Base-by-base conservation (phyloP, 179 eudicot species). In the Sideroxylon spinosum region DNA sequence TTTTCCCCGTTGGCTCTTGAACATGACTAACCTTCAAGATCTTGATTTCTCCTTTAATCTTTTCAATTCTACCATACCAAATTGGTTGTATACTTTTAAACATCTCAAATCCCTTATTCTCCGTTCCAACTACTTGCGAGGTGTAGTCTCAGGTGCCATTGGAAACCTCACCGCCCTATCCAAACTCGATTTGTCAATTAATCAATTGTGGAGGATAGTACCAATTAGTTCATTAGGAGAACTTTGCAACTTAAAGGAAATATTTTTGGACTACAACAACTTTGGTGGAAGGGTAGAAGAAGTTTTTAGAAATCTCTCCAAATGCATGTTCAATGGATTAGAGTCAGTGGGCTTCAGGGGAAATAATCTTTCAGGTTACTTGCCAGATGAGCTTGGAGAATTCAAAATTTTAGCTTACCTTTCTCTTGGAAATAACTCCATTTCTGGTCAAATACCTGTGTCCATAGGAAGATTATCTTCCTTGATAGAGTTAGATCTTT, bases 401-500 rank as follows among this genome's bases (percentile, higher is more conserved):
- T 22, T 32, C 11, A 57, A 56, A 68, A 28, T 57, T 11, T n/a
- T 78, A 44, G 1, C 3, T 10, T 10, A 0, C 62, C 75, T 78
- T 4, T 7, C 44, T 68, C 44, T 78, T 37, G 0, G 11, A 11
- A 0, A 5, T 8, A 78, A 78, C 20, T 60, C 32, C n/a, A 17
- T 78, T 0, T 20, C 56, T n/a, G 68, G 75, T 68, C 37, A 37
- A 12, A 69, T 78, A 57, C 75, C 68, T 0, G 29, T 19, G n/a
- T 46, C 56, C n/a, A 11, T 78, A 0, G 75, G 81, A 22, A 66
- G 61, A 78, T 68, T 78, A 12, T 22, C 81, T 60, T 23, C 49
- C 37, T 48, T 56, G 55, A 19, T 1, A 9, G 13, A 2, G 32
- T 44, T 74, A 4, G 22, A 53, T 52, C 0, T 55, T 25, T 29